Percentiles rank a stretch among this genome's conserved stretches.
phyloP scores from a whole-genome alignment of 2,329 filamentous ascomycete genomes.

The Monilinia fructigena region DNA sequence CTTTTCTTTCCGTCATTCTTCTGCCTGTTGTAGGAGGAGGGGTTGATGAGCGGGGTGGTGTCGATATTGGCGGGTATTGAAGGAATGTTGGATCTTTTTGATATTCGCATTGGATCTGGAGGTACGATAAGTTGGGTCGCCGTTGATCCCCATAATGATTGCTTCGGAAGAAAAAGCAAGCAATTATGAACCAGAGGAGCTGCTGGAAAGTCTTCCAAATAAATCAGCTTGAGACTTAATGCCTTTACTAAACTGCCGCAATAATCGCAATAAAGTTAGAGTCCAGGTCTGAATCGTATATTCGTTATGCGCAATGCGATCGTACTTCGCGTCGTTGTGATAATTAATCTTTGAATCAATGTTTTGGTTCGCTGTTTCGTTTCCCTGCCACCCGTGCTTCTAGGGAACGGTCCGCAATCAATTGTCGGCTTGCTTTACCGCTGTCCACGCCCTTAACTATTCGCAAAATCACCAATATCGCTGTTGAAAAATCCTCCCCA shows the following conservation, averaged over 20 bases:
- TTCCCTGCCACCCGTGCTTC: conserved; percentile 21
- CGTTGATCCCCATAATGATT: conserved; percentile 35
- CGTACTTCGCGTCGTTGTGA: conserved; percentile 17
- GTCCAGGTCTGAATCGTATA: not conserved
- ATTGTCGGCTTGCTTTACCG: conserved; percentile 19
- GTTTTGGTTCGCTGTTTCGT: conserved; percentile 16
- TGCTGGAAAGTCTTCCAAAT: conserved; percentile 14
- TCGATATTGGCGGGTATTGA: conserved; percentile 37
- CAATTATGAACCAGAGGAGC: conserved; percentile 4
- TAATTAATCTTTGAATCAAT: conserved; percentile 15
- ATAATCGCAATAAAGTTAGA: not conserved
- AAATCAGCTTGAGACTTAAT: not conserved
- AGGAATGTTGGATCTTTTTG: conserved; percentile 31
- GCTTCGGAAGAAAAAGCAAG: conserved; percentile 9
- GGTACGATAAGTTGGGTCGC: conserved; percentile 32
- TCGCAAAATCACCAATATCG: not conserved
- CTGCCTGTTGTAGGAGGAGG: conserved; percentile 37
- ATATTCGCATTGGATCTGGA: conserved; percentile 32
- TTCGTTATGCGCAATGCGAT: conserved; percentile 22
- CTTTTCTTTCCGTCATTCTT: conserved; percentile 37
- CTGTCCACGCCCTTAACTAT: not conserved
- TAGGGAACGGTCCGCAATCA: conserved; percentile 13
- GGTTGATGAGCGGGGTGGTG: conserved; percentile 38
- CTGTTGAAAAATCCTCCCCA: not conserved
- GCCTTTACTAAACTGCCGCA: conserved; percentile 13